phyloP scores from a whole-genome alignment of 768 basidiomycete species.

The Sarcomyxa edulis region DNA sequence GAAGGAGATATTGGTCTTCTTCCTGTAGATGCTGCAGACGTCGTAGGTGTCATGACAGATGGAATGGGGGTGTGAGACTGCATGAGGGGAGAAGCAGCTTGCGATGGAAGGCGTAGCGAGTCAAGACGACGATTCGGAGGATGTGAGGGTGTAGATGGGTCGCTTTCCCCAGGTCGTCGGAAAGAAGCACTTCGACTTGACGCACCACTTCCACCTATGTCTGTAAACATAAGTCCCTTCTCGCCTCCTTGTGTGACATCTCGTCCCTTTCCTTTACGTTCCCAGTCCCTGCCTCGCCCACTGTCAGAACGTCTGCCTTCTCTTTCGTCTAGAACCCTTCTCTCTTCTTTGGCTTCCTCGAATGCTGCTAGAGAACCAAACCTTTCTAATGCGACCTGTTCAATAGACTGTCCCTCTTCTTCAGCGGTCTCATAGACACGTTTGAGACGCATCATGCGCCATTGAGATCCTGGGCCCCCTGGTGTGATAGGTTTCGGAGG shows the following conservation, averaged over 20 bases:
- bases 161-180: slow-evolving; percentile 69
- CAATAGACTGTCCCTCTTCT: slow-evolving; percentile 69
- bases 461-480: slow-evolving; percentile 89
- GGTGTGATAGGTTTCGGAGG: slow-evolving; percentile 54
- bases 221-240: slow-evolving; percentile 65
- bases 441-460: slow-evolving; percentile 97
- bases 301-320: slow-evolving; percentile 47
- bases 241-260: slow-evolving; percentile 32
- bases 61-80: slow-evolving; percentile 84
- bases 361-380: slow-evolving; percentile 85
- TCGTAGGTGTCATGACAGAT: slow-evolving; percentile 78
- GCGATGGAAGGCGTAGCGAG: slow-evolving; percentile 56
- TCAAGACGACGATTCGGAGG: slow-evolving; percentile 49
- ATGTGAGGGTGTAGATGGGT: slow-evolving; percentile 60
- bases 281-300: slow-evolving; percentile 26
- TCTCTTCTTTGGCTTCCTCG: slow-evolving; percentile 85
- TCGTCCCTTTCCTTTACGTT: slow-evolving; percentile 24
- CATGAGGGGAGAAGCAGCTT: slow-evolving; percentile 49
- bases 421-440: slow-evolving; percentile 87
- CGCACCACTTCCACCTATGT: slow-evolving; percentile 52
- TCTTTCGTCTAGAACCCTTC: slow-evolving; percentile 79
- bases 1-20: slow-evolving; percentile 66
- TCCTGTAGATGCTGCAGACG: too few relatives aligned
- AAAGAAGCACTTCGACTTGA: slow-evolving; percentile 87
- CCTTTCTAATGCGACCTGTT: slow-evolving; percentile 82